phyloP scores from a whole-genome alignment of 2,329 filamentous ascomycete species.

The Penicillium sclerotiorum region DNA sequence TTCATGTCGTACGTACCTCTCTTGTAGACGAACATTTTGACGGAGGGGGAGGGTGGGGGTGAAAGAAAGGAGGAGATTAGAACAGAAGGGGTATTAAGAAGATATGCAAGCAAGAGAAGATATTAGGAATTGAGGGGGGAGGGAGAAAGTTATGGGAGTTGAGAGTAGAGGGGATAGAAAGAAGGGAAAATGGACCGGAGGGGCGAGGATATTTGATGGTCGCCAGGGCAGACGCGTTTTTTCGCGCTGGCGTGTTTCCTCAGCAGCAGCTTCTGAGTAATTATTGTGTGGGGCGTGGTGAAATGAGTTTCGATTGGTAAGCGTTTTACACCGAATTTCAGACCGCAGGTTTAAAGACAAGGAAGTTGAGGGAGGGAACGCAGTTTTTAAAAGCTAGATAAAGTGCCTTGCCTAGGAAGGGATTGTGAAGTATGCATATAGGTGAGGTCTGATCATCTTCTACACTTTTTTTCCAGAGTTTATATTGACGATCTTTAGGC shows the following conservation, averaged over 20 bases:
- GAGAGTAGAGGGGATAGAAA: conserved; percentile 21
- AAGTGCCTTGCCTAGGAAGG: not conserved
- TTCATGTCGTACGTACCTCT: conserved; percentile 52
- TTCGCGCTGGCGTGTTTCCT: conserved; percentile 27
- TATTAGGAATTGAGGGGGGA: conserved; percentile 17
- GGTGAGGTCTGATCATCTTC: not conserved
- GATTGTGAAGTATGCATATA: too few relatives aligned
- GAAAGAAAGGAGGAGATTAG: conserved; percentile 14
- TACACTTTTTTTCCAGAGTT: too few relatives aligned
- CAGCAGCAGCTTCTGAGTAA: conserved; percentile 7
- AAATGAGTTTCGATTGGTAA: conserved; percentile 4
- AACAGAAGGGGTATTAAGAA: conserved; percentile 29
- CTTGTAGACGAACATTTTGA: conserved; percentile 65
- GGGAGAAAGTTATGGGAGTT: conserved; percentile 24
- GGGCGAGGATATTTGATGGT: conserved; percentile 37
- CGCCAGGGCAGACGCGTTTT: conserved; percentile 35
- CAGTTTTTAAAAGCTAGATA: not conserved
- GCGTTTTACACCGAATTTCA: conserved; percentile 4
- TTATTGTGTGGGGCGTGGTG: conserved; percentile 1
- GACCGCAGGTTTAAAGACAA: not conserved
- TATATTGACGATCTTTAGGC: too few relatives aligned
- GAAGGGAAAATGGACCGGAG: conserved; percentile 13
- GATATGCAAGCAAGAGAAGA: conserved; percentile 14
- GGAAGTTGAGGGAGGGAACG: not conserved
- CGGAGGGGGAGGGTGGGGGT: conserved; percentile 10